phyloP scores from a whole-genome alignment of 2,329 filamentous ascomycete species.

The Calonectria leucothoes region DNA sequence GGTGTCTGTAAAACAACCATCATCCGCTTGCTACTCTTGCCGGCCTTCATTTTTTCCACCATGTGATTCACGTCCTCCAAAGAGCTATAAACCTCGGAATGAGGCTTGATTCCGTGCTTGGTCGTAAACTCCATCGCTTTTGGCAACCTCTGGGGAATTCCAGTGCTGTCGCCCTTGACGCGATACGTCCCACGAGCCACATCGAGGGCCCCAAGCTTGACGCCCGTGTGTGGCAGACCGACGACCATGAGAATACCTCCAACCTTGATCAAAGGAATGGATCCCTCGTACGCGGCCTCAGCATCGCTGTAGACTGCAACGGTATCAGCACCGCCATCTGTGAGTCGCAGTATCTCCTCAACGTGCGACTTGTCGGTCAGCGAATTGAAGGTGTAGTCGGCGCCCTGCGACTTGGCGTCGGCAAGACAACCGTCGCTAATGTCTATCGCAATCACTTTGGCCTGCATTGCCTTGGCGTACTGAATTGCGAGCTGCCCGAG shows the following conservation, averaged over 20 bases:
- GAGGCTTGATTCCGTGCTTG: neutral
- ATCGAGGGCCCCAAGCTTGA: neutral
- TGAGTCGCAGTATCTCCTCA: neutral
- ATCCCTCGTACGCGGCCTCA: neutral
- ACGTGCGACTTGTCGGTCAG: neutral
- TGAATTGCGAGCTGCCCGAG: neutral
- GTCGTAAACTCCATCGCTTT: neutral
- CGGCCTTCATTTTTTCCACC: neutral
- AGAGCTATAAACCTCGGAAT: neutral
- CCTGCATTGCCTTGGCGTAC: neutral
- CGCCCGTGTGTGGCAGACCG: neutral
- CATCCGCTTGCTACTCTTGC: neutral
- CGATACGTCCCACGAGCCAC: neutral
- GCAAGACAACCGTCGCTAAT: neutral
- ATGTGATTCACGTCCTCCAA: neutral
- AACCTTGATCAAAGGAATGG: neutral
- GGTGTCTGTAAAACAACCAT: neutral
- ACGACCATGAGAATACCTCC: neutral
- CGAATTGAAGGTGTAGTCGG: neutral
- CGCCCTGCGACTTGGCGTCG: neutral
- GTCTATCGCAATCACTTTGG: neutral
- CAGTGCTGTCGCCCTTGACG: neutral
- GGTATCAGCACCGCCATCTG: neutral
- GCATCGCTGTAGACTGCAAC: neutral
- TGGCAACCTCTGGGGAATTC: neutral